Evolutionary conservation across 768 basidiomycete genomes (phyloP), one percentile per base, ranked within the genome.

Genomic region (Boletus rex-veris): DNA sequence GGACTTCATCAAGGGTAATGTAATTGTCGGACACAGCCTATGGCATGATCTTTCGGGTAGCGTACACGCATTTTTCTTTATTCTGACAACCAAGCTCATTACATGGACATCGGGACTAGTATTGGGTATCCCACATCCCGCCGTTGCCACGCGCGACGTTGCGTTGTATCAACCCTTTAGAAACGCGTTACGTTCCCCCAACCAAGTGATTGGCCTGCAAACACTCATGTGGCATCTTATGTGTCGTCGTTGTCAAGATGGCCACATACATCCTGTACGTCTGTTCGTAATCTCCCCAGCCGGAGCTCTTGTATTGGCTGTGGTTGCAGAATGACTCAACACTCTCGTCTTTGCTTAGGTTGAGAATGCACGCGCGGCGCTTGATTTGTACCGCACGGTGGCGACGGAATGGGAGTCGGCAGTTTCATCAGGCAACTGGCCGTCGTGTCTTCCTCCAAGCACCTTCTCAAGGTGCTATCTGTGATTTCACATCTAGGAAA

Each of bases 161-260:
- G 90, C 84, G 4, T 71, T 92, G 31, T 92, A 90, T 70, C 65
- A 88, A 74, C 90, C 90, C 0, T 92, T 91, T 64, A 80, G 87
- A 63, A 86, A 83, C 52, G 80, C 86, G 2, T 71, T 92, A 48
- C 80, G 81, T 24, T 78, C 79, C 26, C 81, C 82, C 7, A 82
- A 85, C 63, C 84, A 87, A 59, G 68, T 83, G 45, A 73, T 90
- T 55, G 89, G 91, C 26, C 75, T 92, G 35, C 85, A 83, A 63
- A 92, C 91, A 5, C 75, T 92, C 15, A 81, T 84, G 66, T 91
- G 88, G 87, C 85, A 85, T 61, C 78, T 92, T 35, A 88, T 92
- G 88, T 79, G 81, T 52, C 79, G 90, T 61, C 80, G 85, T 30
- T 87, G 86, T 64, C 85, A 87, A 64, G 86, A 88, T 64, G 82